Evolutionary conservation across 352 stramenopile species (phyloP), one percentile per base, ranked within the genome.

Genomic region (Globisporangium recalcitrans): DNA sequence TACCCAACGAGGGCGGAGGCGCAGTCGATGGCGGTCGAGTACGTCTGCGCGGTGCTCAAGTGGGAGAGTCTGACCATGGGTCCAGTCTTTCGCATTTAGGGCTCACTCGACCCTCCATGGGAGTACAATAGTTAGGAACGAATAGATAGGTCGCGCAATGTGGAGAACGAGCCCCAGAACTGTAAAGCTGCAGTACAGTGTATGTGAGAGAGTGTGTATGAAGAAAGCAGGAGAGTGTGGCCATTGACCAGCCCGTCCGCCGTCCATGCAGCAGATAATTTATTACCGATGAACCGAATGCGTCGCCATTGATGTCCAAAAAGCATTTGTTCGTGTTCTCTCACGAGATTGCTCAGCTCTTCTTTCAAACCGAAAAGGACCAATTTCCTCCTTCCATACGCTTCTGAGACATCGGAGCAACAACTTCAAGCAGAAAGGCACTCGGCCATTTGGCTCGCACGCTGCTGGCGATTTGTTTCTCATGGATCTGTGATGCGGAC

Each of bases 1-100:
- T 46, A 36, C 68, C 16, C 26, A 26, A 38, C 29, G 26, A 13
- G 11, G 1, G 59, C 40, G 1, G 61, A 80, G 47, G 58, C 67
- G 38, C 49, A 10, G 21, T 19, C 51, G 22, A 53, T 64, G 52
- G 47, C 32, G 19, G 19, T 60, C 38, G 52, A 64, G n/a, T 61
- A 27, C 55, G 36, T 49, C 11, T 24, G 40, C 31, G 29, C 44
- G 26, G 26, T 47, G 11, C 27, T 66, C 29, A 40, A 44, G 40
- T 62, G 52, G 53, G 60, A 66, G 60, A 54, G 7, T 32, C 13
- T 40, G 14, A 42, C 42, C n/a, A 22, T 66, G 21, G 60, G 60
- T 13, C 60, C 52, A 19, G 53, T 42, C 42, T 66, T 66, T 46
- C 59, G 29, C 22, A 31, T 64, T 4, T 64, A 29, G 48, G n/a